Conservation (phyloP, 306 rosid genomes). For the Sophora flavescens region DNA sequence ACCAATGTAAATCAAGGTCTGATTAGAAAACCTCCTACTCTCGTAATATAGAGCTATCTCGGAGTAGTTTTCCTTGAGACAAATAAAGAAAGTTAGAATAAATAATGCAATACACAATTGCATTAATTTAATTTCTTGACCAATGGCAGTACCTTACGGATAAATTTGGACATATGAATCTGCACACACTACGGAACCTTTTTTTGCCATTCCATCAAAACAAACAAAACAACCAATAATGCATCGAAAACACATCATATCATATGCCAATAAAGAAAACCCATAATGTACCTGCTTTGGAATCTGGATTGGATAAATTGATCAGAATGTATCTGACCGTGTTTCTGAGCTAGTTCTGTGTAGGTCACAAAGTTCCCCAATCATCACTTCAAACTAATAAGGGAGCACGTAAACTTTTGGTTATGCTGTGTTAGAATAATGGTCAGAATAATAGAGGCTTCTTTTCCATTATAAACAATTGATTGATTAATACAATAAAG, state of each 20-base stretch:
- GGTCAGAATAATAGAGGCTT: neutral
- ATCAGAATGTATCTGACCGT: slow-evolving; percentile 39
- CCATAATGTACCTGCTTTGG: slow-evolving; percentile 47
- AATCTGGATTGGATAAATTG: slow-evolving; percentile 12
- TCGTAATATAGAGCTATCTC: too few relatives aligned
- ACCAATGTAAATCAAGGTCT: too few relatives aligned
- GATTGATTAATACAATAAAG: slow-evolving; percentile 6
- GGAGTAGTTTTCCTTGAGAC: neutral
- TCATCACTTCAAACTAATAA: slow-evolving; percentile 8
- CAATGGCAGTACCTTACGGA: neutral
- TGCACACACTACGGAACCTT: slow-evolving; percentile 11
- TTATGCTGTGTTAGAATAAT: neutral
- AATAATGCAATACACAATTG: neutral
- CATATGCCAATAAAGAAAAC: slow-evolving; percentile 24
- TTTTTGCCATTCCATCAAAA: slow-evolving; percentile 3
- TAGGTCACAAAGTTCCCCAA: neutral
- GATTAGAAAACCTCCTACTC: too few relatives aligned
- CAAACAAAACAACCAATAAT: slow-evolving; percentile 31
- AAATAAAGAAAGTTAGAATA: neutral
- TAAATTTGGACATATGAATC: slow-evolving; percentile 21
- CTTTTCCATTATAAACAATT: neutral
- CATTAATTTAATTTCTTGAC: neutral
- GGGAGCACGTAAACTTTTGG: slow-evolving; percentile 1
- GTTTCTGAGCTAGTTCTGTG: slow-evolving; percentile 33
- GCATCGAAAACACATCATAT: neutral